These are phyloP conservation scores for Salinomyces thailandicus DNA, from an alignment of 2,329 filamentous ascomycete species.

Conservation along the genomic window DNA sequence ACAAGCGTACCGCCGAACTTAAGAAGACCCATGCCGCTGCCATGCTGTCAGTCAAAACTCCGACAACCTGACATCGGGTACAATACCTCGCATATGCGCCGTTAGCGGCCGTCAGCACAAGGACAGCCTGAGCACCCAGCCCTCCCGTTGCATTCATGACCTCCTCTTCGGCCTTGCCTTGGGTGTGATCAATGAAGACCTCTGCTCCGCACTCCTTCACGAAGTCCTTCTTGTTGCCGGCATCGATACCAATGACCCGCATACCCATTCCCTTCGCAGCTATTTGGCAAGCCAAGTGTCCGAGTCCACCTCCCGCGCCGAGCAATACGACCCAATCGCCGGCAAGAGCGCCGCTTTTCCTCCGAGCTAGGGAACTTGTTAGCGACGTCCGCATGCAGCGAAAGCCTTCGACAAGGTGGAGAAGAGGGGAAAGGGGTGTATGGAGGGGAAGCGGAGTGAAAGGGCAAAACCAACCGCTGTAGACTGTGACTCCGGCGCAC, in stretches of 20 bases:
- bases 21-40: slow-evolving; percentile 29
- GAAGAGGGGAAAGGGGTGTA: too few species aligned
- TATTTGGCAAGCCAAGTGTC: slow-evolving; percentile 52
- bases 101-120: slow-evolving; percentile 44
- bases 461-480: too few species aligned
- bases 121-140: slow-evolving; percentile 49
- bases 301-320: slow-evolving; percentile 22
- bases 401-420: too few species aligned
- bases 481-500: slow-evolving; percentile 54
- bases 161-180: slow-evolving; percentile 42
- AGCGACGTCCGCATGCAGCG: too few species aligned
- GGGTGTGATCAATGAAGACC: slow-evolving; percentile 53
- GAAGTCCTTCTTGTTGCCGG: slow-evolving; percentile 53
- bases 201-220: slow-evolving; percentile 53
- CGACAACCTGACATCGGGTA: neutral
- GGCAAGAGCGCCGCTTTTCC: slow-evolving; percentile 48
- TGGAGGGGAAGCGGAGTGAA: too few species aligned
- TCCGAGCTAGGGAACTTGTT: too few species aligned
- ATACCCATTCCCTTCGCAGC: slow-evolving; percentile 50
- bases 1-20: slow-evolving; percentile 37
- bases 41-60: neutral
- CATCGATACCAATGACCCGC: slow-evolving; percentile 52
- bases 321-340: slow-evolving; percentile 51
- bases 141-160: slow-evolving; percentile 48
- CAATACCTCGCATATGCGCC: slow-evolving; percentile 32